A percentile compares a stretch with the other conserved stretches of the same genome.
Evolutionary conservation across 2,329 filamentous ascomycete species (phyloP).

Genomic region (Nannizzia gypsea): DNA sequence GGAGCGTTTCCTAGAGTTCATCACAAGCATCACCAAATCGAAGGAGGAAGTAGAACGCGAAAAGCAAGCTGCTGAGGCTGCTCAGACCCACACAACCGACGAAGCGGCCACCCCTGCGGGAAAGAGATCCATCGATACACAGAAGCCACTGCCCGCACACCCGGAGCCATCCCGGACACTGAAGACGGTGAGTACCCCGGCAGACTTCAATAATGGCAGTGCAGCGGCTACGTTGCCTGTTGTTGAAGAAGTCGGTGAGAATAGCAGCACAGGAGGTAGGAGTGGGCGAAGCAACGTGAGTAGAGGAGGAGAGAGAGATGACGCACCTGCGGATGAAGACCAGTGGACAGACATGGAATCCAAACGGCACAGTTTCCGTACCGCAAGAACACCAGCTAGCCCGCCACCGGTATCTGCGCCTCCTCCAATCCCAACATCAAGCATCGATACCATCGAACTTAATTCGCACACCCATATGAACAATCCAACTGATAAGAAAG

Average conservation of each 20-base stretch:
- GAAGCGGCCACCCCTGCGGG: constrained; percentile 7
- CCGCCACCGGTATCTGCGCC: constrained; percentile 11
- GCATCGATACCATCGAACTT: not conserved
- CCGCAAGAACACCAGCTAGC: constrained; percentile 7
- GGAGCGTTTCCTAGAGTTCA: constrained; percentile 86
- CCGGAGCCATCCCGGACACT: constrained; percentile 52
- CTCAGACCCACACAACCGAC: constrained; percentile 15
- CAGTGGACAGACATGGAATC: constrained; percentile 4
- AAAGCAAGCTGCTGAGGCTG: constrained; percentile 17
- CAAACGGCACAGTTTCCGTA: constrained; percentile 12
- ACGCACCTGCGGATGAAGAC: constrained; percentile 2
- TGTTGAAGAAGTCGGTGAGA: constrained; percentile 81
- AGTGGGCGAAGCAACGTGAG: constrained; percentile 9
- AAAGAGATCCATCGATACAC: not conserved
- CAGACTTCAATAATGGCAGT: constrained; percentile 43
- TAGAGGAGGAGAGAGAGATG: constrained; percentile 3
- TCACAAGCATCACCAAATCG: constrained; percentile 81
- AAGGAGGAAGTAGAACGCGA: constrained; percentile 63
- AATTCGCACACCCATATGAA: not conserved
- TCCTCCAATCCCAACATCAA: constrained; percentile 10
- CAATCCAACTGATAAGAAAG: not conserved
- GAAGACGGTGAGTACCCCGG: constrained; percentile 45
- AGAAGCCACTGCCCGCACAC: constrained; percentile 31
- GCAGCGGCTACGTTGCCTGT: constrained; percentile 57
- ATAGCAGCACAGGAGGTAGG: constrained; percentile 38